Percentiles rank a stretch among this genome's conserved stretches.
Evolutionary conservation across 208 protist genomes (phyloP).

Genomic region (Wallacemonas sp.): DNA sequence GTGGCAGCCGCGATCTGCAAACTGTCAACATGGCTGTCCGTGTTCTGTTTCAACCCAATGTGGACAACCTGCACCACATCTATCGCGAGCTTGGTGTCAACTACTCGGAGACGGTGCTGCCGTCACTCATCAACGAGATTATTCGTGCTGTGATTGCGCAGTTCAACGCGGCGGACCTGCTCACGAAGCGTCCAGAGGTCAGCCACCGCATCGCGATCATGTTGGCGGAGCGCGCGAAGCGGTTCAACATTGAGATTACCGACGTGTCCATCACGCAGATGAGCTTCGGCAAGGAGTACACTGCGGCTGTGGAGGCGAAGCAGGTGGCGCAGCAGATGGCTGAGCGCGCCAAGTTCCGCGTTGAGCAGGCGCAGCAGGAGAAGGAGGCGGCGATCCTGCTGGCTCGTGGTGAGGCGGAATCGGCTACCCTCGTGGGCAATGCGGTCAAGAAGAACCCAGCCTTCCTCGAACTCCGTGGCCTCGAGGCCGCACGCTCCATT

Average conservation of each 20-base stretch:
- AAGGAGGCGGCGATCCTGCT: conserved; percentile 92
- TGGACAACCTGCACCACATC: conserved; percentile 92
- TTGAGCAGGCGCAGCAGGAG: conserved; percentile 95
- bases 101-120: conserved; percentile 98
- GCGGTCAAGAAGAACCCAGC: conserved; percentile 88
- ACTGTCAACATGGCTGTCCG: conserved; percentile 99
- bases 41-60: conserved; percentile 96
- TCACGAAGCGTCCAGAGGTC: conserved; percentile 96
- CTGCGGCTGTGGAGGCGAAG: conserved; percentile 94
- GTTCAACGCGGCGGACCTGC: conserved; percentile 98
- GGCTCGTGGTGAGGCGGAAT: conserved; percentile 93
- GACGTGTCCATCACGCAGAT: conserved; percentile 98
- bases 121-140: conserved; percentile 99
- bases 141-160: conserved; percentile 98
- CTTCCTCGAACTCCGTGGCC: conserved; percentile 92
- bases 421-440: conserved; percentile 89
- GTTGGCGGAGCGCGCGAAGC: conserved; percentile 93
- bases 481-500: conserved; percentile 93
- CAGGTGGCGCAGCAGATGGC: conserved; percentile 97
- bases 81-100: conserved; percentile 96
- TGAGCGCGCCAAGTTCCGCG: conserved; percentile 94
- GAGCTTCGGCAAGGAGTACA: conserved; percentile 96
- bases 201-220: conserved; percentile 90
- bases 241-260: conserved; percentile 98
- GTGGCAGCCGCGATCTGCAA: conserved; percentile 96